Evolutionary conservation across 768 basidiomycete genomes (phyloP).

Genomic region (Mycena galericulata): DNA sequence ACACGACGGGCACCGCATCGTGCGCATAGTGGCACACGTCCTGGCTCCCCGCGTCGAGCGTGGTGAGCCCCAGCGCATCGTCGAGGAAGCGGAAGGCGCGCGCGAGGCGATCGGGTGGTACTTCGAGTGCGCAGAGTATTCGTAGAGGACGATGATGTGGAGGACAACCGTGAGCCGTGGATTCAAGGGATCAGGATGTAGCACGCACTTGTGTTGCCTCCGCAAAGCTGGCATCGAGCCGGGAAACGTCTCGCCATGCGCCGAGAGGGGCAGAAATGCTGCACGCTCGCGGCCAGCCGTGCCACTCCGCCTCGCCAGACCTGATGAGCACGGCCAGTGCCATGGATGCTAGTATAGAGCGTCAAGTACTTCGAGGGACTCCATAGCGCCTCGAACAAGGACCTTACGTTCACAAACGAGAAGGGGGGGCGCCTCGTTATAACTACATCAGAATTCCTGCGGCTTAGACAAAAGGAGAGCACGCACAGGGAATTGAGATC

Average conservation of each 20-base stretch:
- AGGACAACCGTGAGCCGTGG: neutral
- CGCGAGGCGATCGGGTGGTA: slow-evolving; percentile 55
- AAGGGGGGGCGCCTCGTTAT: slow-evolving; percentile 40
- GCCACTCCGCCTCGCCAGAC: slow-evolving; percentile 62
- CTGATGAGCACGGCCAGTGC: slow-evolving; percentile 62
- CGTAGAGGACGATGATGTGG: slow-evolving; percentile 65
- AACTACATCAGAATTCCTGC: neutral
- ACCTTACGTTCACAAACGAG: slow-evolving; percentile 58
- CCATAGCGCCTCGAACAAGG: slow-evolving; percentile 56
- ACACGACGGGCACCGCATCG: slow-evolving; percentile 44
- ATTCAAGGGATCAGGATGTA: neutral
- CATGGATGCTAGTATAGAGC: slow-evolving; percentile 58
- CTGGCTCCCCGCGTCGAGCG: slow-evolving; percentile 56
- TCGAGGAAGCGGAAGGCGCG: slow-evolving; percentile 59
- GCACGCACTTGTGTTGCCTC: slow-evolving; percentile 64
- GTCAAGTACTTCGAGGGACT: slow-evolving; percentile 49
- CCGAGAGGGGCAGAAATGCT: slow-evolving; percentile 56
- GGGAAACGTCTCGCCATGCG: slow-evolving; percentile 54
- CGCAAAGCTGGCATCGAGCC: slow-evolving; percentile 60
- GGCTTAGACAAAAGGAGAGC: neutral
- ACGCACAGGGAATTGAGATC: slow-evolving; percentile 28
- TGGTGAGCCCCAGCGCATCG: slow-evolving; percentile 55
- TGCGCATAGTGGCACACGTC: slow-evolving; percentile 53
- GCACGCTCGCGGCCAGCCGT: slow-evolving; percentile 56
- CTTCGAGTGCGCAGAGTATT: slow-evolving; percentile 63